Base-by-base conservation (phyloP, 345 rosid genomes). In the Raphanus sativus region DNA sequence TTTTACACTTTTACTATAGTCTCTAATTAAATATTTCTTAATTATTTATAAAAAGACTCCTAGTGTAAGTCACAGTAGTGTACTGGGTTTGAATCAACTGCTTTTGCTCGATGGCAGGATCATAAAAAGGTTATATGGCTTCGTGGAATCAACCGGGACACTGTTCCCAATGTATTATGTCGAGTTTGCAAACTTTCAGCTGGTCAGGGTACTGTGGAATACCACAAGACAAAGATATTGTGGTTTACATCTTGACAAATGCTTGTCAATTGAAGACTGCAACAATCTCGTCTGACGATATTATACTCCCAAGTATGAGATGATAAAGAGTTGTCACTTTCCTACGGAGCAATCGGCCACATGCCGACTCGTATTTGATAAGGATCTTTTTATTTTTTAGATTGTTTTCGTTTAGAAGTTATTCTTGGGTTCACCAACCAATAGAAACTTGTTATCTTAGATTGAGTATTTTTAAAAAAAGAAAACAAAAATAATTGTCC, bases 181-280 rank as follows among this genome's bases (percentile, higher is more conserved):
- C 75, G 12, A 71, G 42, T 15, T 21, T 71, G 62, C 58, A 71
- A 28, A 29, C 12, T 61, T 42, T 71, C 67, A 26, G 7, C 5
- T 71, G 75, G 75, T 40, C 29, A 12, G 24, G 8, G 3, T 70
- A 33, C 13, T 3, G 6, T 2, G 67, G 67, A 29, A 26, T 25
- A 42, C 45, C 28, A 26, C 13, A 40, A 29, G 58, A 61, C 16
- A 40, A 9, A 61, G 67, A 71, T 42, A 3, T 42, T 61, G 59
- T 36, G 12, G 11, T 38, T 40, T 71, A 71, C 42, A 61, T 71
- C 38, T 61, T 71, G 59, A 28, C 7, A 29, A 60, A 60, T 4
- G 59, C 67, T 42, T 3, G 59, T 60, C 12, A 3, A 34, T 28
- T 60, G 17, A 38, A 70, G 55, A 58, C 56, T 58, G 36, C 17